Base-by-base conservation (phyloP, 768 basidiomycete species). In the Termitomyces sp. region DNA sequence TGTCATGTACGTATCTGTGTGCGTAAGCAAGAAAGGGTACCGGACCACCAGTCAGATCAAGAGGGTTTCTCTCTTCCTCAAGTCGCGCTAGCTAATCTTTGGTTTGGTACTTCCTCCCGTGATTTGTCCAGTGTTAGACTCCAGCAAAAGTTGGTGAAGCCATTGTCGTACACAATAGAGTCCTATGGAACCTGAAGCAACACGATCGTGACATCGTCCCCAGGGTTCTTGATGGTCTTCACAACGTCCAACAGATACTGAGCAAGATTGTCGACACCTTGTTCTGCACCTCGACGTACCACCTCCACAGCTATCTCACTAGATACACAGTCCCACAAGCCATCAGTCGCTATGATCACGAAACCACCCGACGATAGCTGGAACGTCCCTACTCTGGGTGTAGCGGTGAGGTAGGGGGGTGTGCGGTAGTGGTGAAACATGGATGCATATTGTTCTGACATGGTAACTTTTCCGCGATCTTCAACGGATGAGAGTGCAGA, bases 391-490 rank as follows among this genome's bases (percentile, higher is more conserved):
- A 78, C 72, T 49, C 76, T 76, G 3, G 83, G 84, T 30, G 70
- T 67, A 1, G 82, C 78, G 17, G 78, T 81, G 33, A 84, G 70
- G 60, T 85, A 84, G 0, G 82, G 83, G 3, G 83, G 82, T 1
- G 82, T 81, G 67, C 78, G 82, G 62, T 86, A 79, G 23, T 72
- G 72, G 38, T 78, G 65, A 50, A 74, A 75, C 56, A 71, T 64
- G 21, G 66, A 60, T 0, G 65, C 59, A 51, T 74, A 74, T 62
- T 72, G 72, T 17, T 61, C 65, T 45, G 65, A 73, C 66, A 75
- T 68, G 9, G 71, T 63, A 3, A 74, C 64, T 55, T 73, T 73
- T 15, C 64, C 64, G 12, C 60, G 56, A n/a, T 63, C 56, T 63
- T 74, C 72, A 35, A 71, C 61, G 1, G 64, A 58, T 12, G 72